Evolutionary conservation across 2,329 filamentous ascomycete genomes (phyloP).

Genomic region (Ceratocystis alfenasii): DNA sequence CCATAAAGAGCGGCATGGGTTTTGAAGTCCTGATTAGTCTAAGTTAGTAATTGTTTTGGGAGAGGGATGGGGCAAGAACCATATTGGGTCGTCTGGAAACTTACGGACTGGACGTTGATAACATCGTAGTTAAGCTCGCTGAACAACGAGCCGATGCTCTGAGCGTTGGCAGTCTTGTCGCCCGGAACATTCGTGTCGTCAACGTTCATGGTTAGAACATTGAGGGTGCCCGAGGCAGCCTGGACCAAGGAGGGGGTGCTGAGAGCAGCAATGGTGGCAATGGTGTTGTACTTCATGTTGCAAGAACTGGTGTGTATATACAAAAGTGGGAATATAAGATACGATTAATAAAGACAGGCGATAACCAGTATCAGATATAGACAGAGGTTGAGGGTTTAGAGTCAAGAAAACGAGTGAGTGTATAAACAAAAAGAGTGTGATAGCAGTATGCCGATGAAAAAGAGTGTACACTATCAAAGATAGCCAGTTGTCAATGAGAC

Average conservation of each 20-base stretch:
- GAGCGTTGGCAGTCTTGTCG: slow-evolving; percentile 47
- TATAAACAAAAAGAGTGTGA: too few relatives aligned
- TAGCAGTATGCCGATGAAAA: too few relatives aligned
- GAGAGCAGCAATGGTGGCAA: slow-evolving; percentile 15
- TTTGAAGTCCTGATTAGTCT: slow-evolving; percentile 43
- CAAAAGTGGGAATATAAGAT: background rate
- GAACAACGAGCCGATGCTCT: slow-evolving; percentile 45
- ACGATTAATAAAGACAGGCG: background rate
- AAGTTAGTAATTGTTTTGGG: slow-evolving; percentile 7
- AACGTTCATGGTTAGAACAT: slow-evolving; percentile 46
- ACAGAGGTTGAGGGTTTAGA: background rate
- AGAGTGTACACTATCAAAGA: slow-evolving; percentile 11
- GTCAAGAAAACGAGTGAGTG: background rate
- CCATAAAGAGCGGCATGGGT: slow-evolving; percentile 53
- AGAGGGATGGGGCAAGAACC: background rate
- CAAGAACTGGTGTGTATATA: background rate
- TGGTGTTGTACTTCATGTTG: slow-evolving; percentile 20
- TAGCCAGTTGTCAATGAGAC: background rate
- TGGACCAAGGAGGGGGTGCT: slow-evolving; percentile 17
- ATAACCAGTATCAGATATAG: background rate
- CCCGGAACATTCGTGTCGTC: slow-evolving; percentile 51
- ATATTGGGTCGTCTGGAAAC: background rate
- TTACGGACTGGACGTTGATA: slow-evolving; percentile 52
- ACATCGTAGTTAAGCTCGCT: slow-evolving; percentile 46
- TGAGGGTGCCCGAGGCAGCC: slow-evolving; percentile 33